Percentiles rank a stretch among this genome's conserved stretches.
phyloP scores from a whole-genome alignment of 345 rosid genomes.

The Arabidopsis thaliana region DNA sequence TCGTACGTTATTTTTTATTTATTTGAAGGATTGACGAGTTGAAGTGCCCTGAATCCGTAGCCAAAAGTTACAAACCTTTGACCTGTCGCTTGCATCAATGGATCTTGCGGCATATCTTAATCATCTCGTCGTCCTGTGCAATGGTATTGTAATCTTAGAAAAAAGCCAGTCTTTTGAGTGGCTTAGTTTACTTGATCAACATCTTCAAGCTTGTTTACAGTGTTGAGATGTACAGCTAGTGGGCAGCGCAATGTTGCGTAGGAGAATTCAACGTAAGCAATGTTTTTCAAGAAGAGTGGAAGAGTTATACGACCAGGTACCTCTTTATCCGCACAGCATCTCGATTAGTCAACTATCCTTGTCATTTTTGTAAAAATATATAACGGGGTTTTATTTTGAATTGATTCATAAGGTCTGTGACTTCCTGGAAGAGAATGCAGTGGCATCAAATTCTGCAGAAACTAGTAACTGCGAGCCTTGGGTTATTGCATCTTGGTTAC shows the following conservation, averaged over 20 bases:
- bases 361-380: background rate
- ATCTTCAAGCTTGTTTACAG: conserved; percentile 61
- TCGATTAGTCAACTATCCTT: background rate
- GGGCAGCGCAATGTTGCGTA: conserved; percentile 49
- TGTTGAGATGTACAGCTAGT: conserved; percentile 71
- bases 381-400: background rate
- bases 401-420: conserved; percentile 68
- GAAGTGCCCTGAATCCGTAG: conserved; percentile 73
- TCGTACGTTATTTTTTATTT: conserved; percentile 7
- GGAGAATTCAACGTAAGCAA: conserved; percentile 54
- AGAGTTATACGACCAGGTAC: conserved; percentile 78
- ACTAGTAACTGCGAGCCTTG: conserved; percentile 66
- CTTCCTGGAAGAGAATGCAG: conserved; percentile 87
- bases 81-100: conserved; percentile 66
- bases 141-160: conserved; percentile 58
- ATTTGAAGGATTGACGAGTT: conserved; percentile 62
- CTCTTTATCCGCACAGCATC: background rate
- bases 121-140: conserved; percentile 51
- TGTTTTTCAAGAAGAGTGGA: conserved; percentile 63
- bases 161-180: conserved; percentile 41
- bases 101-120: conserved; percentile 54
- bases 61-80: conserved; percentile 66
- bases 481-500: conserved; percentile 81
- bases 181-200: conserved; percentile 49
- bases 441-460: conserved; percentile 53